Conservation (phyloP, 1,139 yeast species). For the Candida sanyaensis region DNA sequence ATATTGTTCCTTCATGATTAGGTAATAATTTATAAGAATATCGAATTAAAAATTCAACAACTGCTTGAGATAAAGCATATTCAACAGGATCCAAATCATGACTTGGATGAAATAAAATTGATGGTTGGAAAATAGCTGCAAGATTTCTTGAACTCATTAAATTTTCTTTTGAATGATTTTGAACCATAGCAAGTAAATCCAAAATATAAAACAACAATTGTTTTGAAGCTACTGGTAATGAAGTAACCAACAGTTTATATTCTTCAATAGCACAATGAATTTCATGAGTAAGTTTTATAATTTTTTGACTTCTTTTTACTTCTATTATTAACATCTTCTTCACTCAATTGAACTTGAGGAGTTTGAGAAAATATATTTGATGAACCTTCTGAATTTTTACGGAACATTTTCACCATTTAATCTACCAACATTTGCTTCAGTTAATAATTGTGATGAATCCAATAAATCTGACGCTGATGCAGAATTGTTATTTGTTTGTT, state of each 20-base stretch:
- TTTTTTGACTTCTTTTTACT: constrained; percentile 28
- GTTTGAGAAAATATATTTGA: constrained; percentile 4
- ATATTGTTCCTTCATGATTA: constrained; percentile 21
- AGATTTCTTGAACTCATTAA: constrained; percentile 91
- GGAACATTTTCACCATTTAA: constrained; percentile 16
- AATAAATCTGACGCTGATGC: constrained; percentile 17
- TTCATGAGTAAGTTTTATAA: constrained; percentile 53
- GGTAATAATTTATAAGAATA: constrained; percentile 81
- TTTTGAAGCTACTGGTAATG: constrained; percentile 68
- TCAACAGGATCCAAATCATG: constrained; percentile 93
- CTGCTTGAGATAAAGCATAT: constrained; percentile 83
- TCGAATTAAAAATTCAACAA: constrained; percentile 85
- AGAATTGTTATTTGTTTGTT: neutral
- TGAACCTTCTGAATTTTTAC: constrained; percentile 4
- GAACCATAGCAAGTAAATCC: constrained; percentile 85
- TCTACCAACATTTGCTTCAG: constrained; percentile 34
- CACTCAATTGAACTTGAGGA: constrained; percentile 6
- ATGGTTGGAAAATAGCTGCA: constrained; percentile 96
- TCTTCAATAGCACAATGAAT: constrained; percentile 70
- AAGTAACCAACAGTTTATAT: constrained; percentile 67
- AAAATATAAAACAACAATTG: constrained; percentile 86
- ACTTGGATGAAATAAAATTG: constrained; percentile 85
- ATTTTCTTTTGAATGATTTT: constrained; percentile 73
- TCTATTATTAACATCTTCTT: constrained; percentile 8
- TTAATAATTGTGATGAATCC: constrained; percentile 26